Conservation (phyloP, 768 basidiomycete species). For the Lentinula aciculospora region DNA sequence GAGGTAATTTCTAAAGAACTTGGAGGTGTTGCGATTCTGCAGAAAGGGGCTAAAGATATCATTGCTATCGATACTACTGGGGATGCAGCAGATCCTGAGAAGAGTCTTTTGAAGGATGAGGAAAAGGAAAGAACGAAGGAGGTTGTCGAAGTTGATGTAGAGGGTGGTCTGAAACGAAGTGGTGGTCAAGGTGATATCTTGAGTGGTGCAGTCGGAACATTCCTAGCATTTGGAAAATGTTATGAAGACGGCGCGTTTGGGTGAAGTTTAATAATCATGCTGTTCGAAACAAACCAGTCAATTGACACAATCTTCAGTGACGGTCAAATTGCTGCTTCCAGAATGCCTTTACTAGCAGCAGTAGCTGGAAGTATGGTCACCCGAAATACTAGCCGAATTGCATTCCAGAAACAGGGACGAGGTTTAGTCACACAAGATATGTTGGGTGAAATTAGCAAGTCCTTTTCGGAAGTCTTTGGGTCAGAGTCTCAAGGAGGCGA, state of each 20-base stretch:
- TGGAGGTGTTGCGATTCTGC: constrained; percentile 84
- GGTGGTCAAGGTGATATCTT: constrained; percentile 97
- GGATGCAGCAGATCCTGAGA: constrained; percentile 37
- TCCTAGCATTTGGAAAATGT: constrained; percentile 93
- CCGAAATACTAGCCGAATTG: constrained; percentile 70
- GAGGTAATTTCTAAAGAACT: constrained; percentile 65
- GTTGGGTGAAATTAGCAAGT: constrained; percentile 54
- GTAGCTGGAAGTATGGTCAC: constrained; percentile 87
- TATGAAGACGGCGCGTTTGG: constrained; percentile 83
- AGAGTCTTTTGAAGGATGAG: constrained; percentile 35
- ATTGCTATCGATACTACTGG: constrained; percentile 74
- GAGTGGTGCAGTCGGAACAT: constrained; percentile 80
- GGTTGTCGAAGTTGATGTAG: constrained; percentile 56
- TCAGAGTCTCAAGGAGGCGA: constrained; percentile 35
- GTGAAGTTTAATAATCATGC: constrained; percentile 32
- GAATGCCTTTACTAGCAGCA: constrained; percentile 80
- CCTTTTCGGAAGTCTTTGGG: constrained; percentile 73
- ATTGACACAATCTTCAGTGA: constrained; percentile 34
- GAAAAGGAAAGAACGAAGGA: constrained; percentile 51
- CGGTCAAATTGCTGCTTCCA: constrained; percentile 45
- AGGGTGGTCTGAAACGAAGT: constrained; percentile 86
- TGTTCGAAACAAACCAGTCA: background rate
- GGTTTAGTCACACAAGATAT: constrained; percentile 82
- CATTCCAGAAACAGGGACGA: constrained; percentile 73
- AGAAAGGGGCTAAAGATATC: constrained; percentile 83